These are phyloP conservation scores for Herpetospermum pedunculosum DNA, from an alignment of 306 rosid species.

Conservation along the genomic window DNA sequence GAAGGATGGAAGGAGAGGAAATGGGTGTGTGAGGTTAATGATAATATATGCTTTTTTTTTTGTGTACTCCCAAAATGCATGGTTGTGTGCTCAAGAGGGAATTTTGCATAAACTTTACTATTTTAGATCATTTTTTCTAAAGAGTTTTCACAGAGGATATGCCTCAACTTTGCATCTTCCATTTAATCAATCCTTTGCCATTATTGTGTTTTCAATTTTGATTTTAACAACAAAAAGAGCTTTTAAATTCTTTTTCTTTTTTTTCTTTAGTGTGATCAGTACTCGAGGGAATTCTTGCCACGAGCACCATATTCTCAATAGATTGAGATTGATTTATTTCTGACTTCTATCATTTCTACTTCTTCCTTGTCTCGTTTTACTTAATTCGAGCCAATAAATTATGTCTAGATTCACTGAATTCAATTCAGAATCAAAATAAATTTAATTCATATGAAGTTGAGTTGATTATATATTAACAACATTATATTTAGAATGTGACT, in stretches of 20 bases:
- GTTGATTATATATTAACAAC: too few species aligned
- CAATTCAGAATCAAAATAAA: not conserved
- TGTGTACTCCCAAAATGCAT: not conserved
- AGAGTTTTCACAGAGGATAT: slow-evolving; percentile 6
- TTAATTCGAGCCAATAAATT: too few species aligned
- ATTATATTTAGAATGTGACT: not conserved
- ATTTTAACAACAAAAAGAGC: not conserved
- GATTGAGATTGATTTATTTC: not conserved
- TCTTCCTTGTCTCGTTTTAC: not conserved
- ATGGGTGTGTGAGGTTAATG: not conserved
- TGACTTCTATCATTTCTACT: not conserved
- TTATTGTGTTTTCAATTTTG: not conserved
- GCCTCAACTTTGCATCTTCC: slow-evolving; percentile 20
- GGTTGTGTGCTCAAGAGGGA: not conserved
- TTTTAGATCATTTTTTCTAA: not conserved
- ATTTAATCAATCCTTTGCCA: not conserved
- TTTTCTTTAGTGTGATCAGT: not conserved
- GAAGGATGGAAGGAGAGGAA: not conserved
- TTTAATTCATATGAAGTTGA: too few species aligned
- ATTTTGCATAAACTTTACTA: not conserved
- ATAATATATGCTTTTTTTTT: not conserved
- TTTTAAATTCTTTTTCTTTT: not conserved
- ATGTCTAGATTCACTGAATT: not conserved
- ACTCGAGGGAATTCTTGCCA: not conserved
- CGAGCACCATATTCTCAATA: not conserved